These are phyloP conservation scores for Bolboschoenoplectus hybrid DNA, from an alignment of 202 grass and related monocot genomes.

Conservation along the genomic window DNA sequence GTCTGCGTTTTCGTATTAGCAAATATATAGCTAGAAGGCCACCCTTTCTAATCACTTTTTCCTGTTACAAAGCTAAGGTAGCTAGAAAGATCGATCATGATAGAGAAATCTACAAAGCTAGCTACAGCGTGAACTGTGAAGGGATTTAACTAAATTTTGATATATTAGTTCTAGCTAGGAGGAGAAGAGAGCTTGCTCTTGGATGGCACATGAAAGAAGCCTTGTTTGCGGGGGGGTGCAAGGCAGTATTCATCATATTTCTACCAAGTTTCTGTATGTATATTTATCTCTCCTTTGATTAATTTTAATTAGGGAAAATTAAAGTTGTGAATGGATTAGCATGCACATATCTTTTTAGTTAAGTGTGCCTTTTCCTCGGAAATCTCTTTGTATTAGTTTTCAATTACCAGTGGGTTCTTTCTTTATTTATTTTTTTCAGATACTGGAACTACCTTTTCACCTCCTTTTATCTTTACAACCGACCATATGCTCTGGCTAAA, in stretches of 20 bases:
- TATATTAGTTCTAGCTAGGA: slow-evolving; percentile 31
- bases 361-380: slow-evolving; percentile 41
- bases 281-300: slow-evolving; percentile 22
- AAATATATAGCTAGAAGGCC: neutral
- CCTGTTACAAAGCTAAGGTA: slow-evolving; percentile 31
- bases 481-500: slow-evolving; percentile 52
- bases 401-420: slow-evolving; percentile 64
- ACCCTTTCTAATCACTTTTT: slow-evolving; percentile 22
- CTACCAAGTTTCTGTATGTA: slow-evolving; percentile 72
- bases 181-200: slow-evolving; percentile 54
- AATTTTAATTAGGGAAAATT: neutral
- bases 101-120: slow-evolving; percentile 29
- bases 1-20: too few relatives aligned
- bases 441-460: slow-evolving; percentile 26
- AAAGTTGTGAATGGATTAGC: slow-evolving; percentile 25
- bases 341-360: slow-evolving; percentile 28
- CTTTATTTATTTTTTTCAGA: slow-evolving; percentile 47
- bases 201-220: slow-evolving; percentile 64
- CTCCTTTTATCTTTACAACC: slow-evolving; percentile 76
- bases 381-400: slow-evolving; percentile 50
- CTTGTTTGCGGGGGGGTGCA: slow-evolving; percentile 57
- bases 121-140: neutral
- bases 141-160: slow-evolving; percentile 17
- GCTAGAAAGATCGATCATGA: slow-evolving; percentile 50
- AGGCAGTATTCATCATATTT: slow-evolving; percentile 37